These are phyloP conservation scores for Boletales sp. DNA, from an alignment of 768 basidiomycete genomes.

Conservation along the genomic window DNA sequence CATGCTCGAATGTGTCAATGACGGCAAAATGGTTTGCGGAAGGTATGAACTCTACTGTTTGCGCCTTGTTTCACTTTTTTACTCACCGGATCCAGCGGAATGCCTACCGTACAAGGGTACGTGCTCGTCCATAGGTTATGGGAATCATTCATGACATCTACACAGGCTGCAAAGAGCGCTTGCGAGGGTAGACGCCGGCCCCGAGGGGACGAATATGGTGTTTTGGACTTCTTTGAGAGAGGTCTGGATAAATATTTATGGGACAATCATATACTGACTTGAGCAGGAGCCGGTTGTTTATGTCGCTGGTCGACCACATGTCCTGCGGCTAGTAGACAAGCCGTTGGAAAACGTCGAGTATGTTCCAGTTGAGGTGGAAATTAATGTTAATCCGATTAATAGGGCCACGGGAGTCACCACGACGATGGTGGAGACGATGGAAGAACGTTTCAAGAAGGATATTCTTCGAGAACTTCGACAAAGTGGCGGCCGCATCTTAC, in stretches of 20 bases:
- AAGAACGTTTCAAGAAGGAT: conserved; percentile 81
- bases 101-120: conserved; percentile 87
- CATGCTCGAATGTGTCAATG: conserved; percentile 32
- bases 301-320: conserved; percentile 82
- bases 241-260: conserved; percentile 36
- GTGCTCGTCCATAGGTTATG: not conserved
- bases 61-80: conserved; percentile 19
- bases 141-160: not conserved
- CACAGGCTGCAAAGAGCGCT: conserved; percentile 74
- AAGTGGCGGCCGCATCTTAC: conserved; percentile 70
- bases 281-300: conserved; percentile 89
- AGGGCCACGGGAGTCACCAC: conserved; percentile 95
- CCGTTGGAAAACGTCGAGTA: conserved; percentile 96
- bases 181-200: conserved; percentile 73
- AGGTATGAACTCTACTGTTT: conserved; percentile 43
- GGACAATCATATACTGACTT: not conserved
- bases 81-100: conserved; percentile 55
- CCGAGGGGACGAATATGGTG: conserved; percentile 69
- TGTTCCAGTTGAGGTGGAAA: conserved; percentile 1
- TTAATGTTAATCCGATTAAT: not conserved
- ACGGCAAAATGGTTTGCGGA: conserved; percentile 71
- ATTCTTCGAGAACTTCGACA: conserved; percentile 76
- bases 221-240: conserved; percentile 97
- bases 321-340: conserved; percentile 80
- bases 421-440: conserved; percentile 87